Evolutionary conservation across 148 eudicot species (phyloP).

Genomic region (Rhododendron vialii): DNA sequence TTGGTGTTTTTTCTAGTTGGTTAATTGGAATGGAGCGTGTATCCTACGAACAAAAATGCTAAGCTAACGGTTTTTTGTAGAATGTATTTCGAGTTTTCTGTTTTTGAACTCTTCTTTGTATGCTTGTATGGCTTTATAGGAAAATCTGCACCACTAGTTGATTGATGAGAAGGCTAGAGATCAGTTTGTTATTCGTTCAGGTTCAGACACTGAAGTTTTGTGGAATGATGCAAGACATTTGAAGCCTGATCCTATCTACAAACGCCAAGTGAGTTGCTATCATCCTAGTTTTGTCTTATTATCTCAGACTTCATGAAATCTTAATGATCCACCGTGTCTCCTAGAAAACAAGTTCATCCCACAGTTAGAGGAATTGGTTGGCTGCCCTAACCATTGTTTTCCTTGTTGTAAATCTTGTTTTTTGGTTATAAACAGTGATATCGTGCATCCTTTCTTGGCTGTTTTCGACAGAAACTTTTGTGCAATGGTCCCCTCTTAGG

Average conservation of each 20-base stretch:
- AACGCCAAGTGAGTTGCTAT: slow-evolving; percentile 59
- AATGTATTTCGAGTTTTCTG: background rate
- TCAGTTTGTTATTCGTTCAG: slow-evolving; percentile 92
- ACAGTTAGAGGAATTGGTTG: background rate
- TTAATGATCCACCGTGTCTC: background rate
- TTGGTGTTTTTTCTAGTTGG: no score
- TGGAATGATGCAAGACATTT: slow-evolving; percentile 97
- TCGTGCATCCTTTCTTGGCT: no score
- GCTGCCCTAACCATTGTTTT: background rate
- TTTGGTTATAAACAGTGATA: no score
- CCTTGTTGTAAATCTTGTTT: background rate
- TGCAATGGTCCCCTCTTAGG: no score
- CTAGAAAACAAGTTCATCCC: background rate
- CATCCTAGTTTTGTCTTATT: background rate
- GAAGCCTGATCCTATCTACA: slow-evolving; percentile 84
- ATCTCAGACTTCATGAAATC: no score
- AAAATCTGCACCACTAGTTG: slow-evolving; percentile 86
- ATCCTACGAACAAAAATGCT: no score
- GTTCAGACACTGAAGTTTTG: slow-evolving; percentile 74
- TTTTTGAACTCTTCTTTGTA: background rate
- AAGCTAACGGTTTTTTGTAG: background rate
- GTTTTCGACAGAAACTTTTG: no score
- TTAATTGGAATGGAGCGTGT: no score
- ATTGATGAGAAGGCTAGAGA: slow-evolving; percentile 91
- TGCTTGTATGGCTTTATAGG: slow-evolving; percentile 40